Conservation (phyloP, 495 filamentous ascomycete genomes). For the Halenospora varia region DNA sequence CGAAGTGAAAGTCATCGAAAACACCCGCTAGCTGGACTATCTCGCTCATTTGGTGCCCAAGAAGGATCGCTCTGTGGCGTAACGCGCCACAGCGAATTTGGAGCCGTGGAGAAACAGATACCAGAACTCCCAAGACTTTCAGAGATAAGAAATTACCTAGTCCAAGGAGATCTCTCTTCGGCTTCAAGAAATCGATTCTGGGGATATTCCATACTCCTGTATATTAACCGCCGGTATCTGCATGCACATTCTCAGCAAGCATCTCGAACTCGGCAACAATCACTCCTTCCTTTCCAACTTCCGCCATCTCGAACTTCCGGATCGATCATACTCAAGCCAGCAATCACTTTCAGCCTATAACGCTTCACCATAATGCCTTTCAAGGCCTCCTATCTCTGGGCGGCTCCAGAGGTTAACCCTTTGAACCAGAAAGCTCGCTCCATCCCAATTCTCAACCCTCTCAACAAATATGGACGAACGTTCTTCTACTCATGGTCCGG, state of each 20-base stretch:
- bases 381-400: constrained; percentile 49
- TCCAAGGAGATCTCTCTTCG: constrained; percentile 18
- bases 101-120: constrained; percentile 11
- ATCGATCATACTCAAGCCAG: constrained; percentile 1
- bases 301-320: neutral
- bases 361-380: constrained; percentile 32
- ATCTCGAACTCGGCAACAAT: neutral
- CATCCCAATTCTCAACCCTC: constrained; percentile 73
- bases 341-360: neutral
- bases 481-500: constrained; percentile 94
- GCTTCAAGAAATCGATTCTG: neutral
- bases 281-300: neutral
- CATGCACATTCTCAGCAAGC: neutral
- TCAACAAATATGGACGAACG: constrained; percentile 77
- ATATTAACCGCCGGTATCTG: neutral
- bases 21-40: neutral
- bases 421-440: constrained; percentile 74
- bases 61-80: neutral
- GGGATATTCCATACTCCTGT: neutral
- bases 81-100: neutral
- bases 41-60: neutral
- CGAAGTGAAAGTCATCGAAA: neutral
- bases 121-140: neutral
- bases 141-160: constrained; percentile 1
- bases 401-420: constrained; percentile 61